Evolutionary conservation across 192 early-diverging fungal genomes (phyloP).

Genomic region (Powellomyces hirtus): DNA sequence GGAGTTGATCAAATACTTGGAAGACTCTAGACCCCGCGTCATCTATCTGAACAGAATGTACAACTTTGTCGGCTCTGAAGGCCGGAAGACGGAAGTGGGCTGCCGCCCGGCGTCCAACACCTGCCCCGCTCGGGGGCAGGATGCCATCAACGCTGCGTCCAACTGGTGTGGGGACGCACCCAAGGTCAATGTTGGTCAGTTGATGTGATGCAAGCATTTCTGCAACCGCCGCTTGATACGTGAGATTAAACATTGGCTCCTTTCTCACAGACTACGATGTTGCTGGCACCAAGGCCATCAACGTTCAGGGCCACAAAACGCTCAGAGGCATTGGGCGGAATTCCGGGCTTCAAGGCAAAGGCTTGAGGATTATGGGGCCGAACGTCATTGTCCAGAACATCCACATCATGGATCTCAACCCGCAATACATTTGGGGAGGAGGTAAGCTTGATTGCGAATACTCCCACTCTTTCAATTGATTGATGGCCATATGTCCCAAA

Average conservation of each 20-base stretch:
- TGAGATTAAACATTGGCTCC: no score
- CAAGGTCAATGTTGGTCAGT: background rate
- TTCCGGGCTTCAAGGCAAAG: background rate
- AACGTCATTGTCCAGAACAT: slow-evolving; percentile 6
- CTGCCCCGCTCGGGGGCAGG: background rate
- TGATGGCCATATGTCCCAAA: no score
- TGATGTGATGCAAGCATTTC: no score
- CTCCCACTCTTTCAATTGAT: no score
- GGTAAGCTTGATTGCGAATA: no score
- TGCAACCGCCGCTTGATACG: no score
- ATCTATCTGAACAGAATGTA: background rate
- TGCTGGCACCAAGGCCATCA: background rate
- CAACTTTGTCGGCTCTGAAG: background rate
- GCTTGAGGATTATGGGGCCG: background rate
- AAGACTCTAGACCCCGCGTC: background rate
- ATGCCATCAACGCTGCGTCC: background rate
- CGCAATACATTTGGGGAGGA: background rate
- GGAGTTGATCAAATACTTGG: background rate
- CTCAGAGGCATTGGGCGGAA: background rate
- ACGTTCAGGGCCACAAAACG: background rate
- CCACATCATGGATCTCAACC: background rate
- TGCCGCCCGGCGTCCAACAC: background rate
- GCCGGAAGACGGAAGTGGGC: background rate
- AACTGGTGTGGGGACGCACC: slow-evolving; percentile 1
- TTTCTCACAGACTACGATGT: no score